phyloP scores from a whole-genome alignment of 352 stramenopile species.

The Pythium periplocum region DNA sequence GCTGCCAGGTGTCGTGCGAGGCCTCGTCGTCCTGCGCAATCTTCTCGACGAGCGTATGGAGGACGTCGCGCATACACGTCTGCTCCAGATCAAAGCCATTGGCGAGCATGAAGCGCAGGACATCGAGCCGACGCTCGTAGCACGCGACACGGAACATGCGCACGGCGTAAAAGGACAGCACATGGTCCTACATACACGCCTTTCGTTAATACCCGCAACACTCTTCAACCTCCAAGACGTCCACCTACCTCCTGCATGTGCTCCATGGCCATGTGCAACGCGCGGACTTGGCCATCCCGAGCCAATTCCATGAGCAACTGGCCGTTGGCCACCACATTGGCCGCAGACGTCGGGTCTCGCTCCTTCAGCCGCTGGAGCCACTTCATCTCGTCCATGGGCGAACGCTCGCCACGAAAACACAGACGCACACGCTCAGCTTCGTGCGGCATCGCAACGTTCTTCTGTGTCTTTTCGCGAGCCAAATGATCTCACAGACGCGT shows the following conservation, averaged over 20 bases:
- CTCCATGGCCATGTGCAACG: slow-evolving; percentile 37
- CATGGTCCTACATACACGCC: slow-evolving; percentile 22
- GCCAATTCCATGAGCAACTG: slow-evolving; percentile 54
- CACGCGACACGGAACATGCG: slow-evolving; percentile 70
- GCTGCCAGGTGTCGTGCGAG: slow-evolving; percentile 29
- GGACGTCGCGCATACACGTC: slow-evolving; percentile 40
- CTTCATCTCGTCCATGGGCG: slow-evolving; percentile 56
- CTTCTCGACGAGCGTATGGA: slow-evolving; percentile 45
- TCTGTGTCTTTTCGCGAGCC: too few relatives aligned
- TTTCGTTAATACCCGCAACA: background rate
- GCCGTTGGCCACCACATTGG: slow-evolving; percentile 55
- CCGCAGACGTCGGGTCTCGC: slow-evolving; percentile 41
- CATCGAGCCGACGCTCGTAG: slow-evolving; percentile 30
- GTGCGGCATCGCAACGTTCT: too few relatives aligned
- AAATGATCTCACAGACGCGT: too few relatives aligned
- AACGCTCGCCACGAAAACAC: slow-evolving; percentile 28
- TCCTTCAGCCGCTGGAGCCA: slow-evolving; percentile 38
- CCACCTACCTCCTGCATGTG: slow-evolving; percentile 38
- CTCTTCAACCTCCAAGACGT: background rate
- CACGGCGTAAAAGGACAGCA: slow-evolving; percentile 57
- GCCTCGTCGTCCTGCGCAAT: slow-evolving; percentile 20
- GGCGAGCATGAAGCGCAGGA: slow-evolving; percentile 55
- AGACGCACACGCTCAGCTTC: too few relatives aligned
- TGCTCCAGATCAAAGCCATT: slow-evolving; percentile 66
- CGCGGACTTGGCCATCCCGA: slow-evolving; percentile 35